Conservation (phyloP, 768 basidiomycete genomes). For the Nevesoporus exiguus region DNA sequence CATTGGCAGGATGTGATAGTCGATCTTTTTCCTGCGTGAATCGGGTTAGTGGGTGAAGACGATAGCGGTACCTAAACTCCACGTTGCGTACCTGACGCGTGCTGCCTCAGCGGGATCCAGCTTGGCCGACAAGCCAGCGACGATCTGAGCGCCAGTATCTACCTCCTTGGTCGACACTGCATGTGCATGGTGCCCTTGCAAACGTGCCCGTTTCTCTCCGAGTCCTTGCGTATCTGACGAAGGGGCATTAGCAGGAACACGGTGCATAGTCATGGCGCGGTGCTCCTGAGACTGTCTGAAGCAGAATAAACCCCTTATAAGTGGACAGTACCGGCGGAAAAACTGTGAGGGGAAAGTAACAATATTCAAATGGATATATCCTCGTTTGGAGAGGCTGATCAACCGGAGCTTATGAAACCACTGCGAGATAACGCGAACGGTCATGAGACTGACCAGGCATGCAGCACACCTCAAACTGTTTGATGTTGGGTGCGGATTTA, state of each 20-base stretch:
- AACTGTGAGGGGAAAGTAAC: background rate
- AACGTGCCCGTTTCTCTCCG: constrained; percentile 8
- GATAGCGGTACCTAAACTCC: background rate
- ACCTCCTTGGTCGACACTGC: constrained; percentile 42
- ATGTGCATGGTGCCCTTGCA: constrained; percentile 17
- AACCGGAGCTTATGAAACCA: no score
- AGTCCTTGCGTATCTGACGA: constrained; percentile 11
- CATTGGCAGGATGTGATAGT: constrained; percentile 61
- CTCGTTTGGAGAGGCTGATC: no score
- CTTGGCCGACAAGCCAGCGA: constrained; percentile 39
- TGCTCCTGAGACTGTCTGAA: background rate
- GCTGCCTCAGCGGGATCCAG: constrained; percentile 51
- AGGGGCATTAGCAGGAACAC: constrained; percentile 1
- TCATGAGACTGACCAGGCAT: background rate
- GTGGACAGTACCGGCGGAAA: background rate
- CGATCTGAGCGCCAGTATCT: constrained; percentile 60
- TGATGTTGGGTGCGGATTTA: no score
- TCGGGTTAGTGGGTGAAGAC: background rate
- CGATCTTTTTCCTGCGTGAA: constrained; percentile 52
- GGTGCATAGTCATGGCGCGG: constrained; percentile 1
- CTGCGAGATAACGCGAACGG: constrained; percentile 2
- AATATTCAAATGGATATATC: background rate
- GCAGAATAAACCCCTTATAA: constrained; percentile 5
- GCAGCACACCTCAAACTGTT: no score
- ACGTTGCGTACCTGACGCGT: constrained; percentile 44